Evolutionary conservation across 75 land plant genomes (phyloP).

Genomic region (Pinus taeda): DNA sequence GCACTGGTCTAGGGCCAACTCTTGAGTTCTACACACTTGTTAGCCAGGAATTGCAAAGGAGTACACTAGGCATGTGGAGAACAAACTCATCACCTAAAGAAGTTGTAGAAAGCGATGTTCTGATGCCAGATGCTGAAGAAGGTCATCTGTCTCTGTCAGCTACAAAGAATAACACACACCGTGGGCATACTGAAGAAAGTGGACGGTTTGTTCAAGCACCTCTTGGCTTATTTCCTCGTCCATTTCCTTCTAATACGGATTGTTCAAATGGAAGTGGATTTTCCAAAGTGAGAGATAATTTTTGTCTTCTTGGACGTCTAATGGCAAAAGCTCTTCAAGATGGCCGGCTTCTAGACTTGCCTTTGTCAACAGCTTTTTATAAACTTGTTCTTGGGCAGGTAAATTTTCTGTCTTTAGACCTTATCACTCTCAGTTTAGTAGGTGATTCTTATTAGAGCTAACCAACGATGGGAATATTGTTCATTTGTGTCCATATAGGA

Average conservation of each 20-base stretch:
- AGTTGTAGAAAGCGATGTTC: background rate
- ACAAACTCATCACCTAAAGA: background rate
- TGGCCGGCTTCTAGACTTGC: slow-evolving; percentile 77
- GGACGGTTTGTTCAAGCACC: slow-evolving; percentile 21
- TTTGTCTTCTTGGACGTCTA: slow-evolving; percentile 65
- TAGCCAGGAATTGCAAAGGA: slow-evolving; percentile 80
- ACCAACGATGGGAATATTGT: background rate
- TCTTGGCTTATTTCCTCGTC: slow-evolving; percentile 83
- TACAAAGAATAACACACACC: background rate
- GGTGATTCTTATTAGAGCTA: background rate
- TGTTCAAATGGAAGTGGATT: slow-evolving; percentile 15
- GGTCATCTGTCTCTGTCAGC: no score
- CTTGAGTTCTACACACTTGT: slow-evolving; percentile 89
- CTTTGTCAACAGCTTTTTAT: slow-evolving; percentile 71
- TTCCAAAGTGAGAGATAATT: slow-evolving; percentile 45
- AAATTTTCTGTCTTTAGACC: background rate
- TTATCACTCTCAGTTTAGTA: background rate
- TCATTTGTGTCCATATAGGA: slow-evolving; percentile 38
- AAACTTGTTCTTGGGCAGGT: slow-evolving; percentile 83
- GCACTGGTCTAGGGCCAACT: slow-evolving; percentile 94
- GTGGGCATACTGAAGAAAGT: slow-evolving; percentile 1
- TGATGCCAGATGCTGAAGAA: background rate
- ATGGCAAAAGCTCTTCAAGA: slow-evolving; percentile 86
- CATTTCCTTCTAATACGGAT: slow-evolving; percentile 35
- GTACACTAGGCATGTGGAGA: slow-evolving; percentile 73